Evolutionary conservation across 192 early-diverging fungal species (phyloP), one percentile per base, ranked within the genome.

Genomic region (Tieghemiomyces parasiticus): DNA sequence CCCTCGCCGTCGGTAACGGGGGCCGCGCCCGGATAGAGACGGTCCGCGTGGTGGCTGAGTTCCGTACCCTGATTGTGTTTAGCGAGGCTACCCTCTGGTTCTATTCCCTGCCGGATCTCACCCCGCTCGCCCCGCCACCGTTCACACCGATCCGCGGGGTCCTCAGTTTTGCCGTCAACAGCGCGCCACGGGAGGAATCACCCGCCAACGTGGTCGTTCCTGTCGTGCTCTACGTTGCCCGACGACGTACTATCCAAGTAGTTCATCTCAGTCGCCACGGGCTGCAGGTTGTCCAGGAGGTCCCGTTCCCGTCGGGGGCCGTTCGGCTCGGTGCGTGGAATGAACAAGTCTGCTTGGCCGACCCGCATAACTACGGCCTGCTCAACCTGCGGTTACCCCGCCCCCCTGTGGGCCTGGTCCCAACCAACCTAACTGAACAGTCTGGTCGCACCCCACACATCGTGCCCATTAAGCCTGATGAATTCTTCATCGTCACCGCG

Each of bases 51-150:
- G 24, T 56, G 31, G 2, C 28, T 9, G 24, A 10, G 2, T 20
- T 20, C 16, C 30, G 34, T 20, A 56, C 29, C 29, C 16, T 56
- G 20, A 4, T 56, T 1, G 54, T 56, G 16, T 56, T 56, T 34
- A 33, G 54, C 54, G 54, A 56, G 20, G 29, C 24, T 34, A 56
- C 54, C 33, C 20, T 56, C 19, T 35, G 31, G 30, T 56, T 35
- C 29, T 34, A 34, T 34, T 56, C 54, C 6, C 24, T 56, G 0
- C 54, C 54, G 1, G 54, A 56, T 34, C 34, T 56, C 16, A 35
- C 54, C 31, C 54, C 54, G 6, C 19, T 56, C 16, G 24, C 54
- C 1, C 6, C 33, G 13, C 14, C 54, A 1, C 20, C 28, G 6
- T 56, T 56, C 33, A 14, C 6, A 10, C 54, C 54, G 2, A 20